Evolutionary conservation across 345 rosid species (phyloP).

Genomic region (Orychophragmus violaceus): DNA sequence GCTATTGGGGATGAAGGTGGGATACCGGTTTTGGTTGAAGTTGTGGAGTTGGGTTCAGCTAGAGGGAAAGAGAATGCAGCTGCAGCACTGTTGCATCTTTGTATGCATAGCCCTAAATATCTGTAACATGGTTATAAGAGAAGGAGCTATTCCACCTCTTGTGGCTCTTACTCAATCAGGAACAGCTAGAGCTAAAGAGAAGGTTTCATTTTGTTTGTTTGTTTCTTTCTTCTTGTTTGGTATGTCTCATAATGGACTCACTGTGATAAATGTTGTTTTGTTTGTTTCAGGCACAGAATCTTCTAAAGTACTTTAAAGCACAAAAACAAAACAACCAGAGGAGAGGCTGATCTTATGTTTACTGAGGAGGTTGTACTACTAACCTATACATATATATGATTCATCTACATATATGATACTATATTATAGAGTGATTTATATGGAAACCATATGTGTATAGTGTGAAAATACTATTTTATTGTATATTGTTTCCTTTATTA

Average conservation of each 20-base stretch:
- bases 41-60: conserved; percentile 86
- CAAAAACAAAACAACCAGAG: conserved; percentile 57
- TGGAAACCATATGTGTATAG: neutral
- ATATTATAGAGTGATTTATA: neutral
- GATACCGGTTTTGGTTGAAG: conserved; percentile 80
- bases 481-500: neutral
- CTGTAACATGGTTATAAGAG: conserved; percentile 71
- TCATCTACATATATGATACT: neutral
- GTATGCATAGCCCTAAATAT: conserved; percentile 49
- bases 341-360: conserved; percentile 41
- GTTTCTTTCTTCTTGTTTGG: neutral
- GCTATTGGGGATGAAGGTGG: conserved; percentile 83
- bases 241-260: neutral
- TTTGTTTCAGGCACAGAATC: conserved; percentile 64
- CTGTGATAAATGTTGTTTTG: neutral
- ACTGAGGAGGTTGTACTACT: neutral
- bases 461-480: too few relatives aligned
- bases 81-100: conserved; percentile 84
- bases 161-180: conserved; percentile 85
- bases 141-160: conserved; percentile 91
- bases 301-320: conserved; percentile 59
- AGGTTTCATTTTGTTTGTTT: conserved; percentile 37
- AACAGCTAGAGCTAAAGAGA: conserved; percentile 86
- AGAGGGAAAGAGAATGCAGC: conserved; percentile 96
- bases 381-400: neutral